Evolutionary conservation across 2,329 filamentous ascomycete species (phyloP), one percentile per base, ranked within the genome.

Genomic region (Epichloe aotearoae): DNA sequence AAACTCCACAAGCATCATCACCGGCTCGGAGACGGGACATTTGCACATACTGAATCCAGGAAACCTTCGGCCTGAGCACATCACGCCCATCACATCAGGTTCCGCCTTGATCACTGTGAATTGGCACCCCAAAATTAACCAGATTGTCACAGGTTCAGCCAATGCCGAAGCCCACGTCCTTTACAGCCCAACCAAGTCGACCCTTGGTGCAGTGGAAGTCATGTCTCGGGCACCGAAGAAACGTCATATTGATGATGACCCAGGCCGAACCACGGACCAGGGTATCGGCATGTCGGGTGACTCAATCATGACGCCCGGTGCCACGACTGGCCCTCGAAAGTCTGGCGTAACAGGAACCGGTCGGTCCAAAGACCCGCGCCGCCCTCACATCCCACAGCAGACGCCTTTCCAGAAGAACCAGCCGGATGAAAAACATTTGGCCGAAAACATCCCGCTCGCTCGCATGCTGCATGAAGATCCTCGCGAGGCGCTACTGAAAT

Each of bases 381-480:
- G 90, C 54, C 93, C 93, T n/a, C 82, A 94, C 59, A 77, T 94
- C 44, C 91, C 89, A 4, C 76, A 80, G 52, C 79, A 84, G 50
- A 97, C 93, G 10, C 93, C 93, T 0, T 97, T 97, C 64, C 84
- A 87, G 59, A 93, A 94, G 67, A 86, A 77, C 53, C 86, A 93
- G 61, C 90, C 91, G 0, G 90, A 97, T 65, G 86, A 91, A 65
- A 84, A 85, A 61, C 88, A 94, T 64, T 88, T 98, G 54, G 84
- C 83, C 59, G 81, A 91, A 62, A 87, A 86, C 57, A 95, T 97
- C 49, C 88, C 90, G 30, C 76, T 97, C 12, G 91, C 88, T 55
- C 83, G 81, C 55, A 95, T 98, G 88, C 76, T 95, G 46, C 90
- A 98, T 66, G 93, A 98, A 66, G 93, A 98, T 70, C 93, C 93